Percentiles rank a stretch among this genome's conserved stretches.
These are phyloP conservation scores for Allantophomopsis lycopodina DNA, from an alignment of 2,329 filamentous ascomycete genomes.

Conservation along the genomic window DNA sequence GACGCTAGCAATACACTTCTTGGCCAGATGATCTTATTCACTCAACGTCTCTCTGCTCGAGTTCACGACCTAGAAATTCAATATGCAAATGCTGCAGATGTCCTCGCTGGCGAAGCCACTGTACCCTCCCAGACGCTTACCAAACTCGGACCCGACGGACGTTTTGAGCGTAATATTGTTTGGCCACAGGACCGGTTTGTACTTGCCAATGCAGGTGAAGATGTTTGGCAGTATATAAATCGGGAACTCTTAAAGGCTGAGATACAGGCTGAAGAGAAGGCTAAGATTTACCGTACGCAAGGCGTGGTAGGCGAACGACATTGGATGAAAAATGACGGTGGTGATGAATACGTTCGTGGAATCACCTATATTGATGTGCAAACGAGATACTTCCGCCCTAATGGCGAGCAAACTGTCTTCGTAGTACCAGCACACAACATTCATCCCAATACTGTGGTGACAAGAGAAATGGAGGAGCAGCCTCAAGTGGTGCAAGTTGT, in stretches of 20 bases:
- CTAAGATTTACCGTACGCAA: slow-evolving; percentile 18
- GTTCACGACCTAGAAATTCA: slow-evolving; percentile 42
- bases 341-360: slow-evolving; percentile 22
- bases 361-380: slow-evolving; percentile 32
- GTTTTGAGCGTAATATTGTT: slow-evolving; percentile 31
- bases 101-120: slow-evolving; percentile 32
- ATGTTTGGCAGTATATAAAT: slow-evolving; percentile 32
- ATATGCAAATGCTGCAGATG: slow-evolving; percentile 35
- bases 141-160: slow-evolving; percentile 34
- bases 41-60: slow-evolving; percentile 36
- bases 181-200: slow-evolving; percentile 42
- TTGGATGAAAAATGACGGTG: slow-evolving; percentile 15
- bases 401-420: slow-evolving; percentile 33
- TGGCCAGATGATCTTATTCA: slow-evolving; percentile 41
- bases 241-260: slow-evolving; percentile 31
- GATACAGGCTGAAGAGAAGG: slow-evolving; percentile 21
- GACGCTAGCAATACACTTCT: slow-evolving; percentile 36
- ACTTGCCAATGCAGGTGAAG: slow-evolving; percentile 38
- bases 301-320: slow-evolving; percentile 28
- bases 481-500: slow-evolving; percentile 21
- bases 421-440: slow-evolving; percentile 33
- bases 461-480: slow-evolving; percentile 27
- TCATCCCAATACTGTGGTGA: slow-evolving; percentile 29
- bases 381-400: slow-evolving; percentile 38
- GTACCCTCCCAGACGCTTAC: slow-evolving; percentile 38